Evolutionary conservation across 805 yeast species (phyloP).

Genomic region (Candida wancherniae): DNA sequence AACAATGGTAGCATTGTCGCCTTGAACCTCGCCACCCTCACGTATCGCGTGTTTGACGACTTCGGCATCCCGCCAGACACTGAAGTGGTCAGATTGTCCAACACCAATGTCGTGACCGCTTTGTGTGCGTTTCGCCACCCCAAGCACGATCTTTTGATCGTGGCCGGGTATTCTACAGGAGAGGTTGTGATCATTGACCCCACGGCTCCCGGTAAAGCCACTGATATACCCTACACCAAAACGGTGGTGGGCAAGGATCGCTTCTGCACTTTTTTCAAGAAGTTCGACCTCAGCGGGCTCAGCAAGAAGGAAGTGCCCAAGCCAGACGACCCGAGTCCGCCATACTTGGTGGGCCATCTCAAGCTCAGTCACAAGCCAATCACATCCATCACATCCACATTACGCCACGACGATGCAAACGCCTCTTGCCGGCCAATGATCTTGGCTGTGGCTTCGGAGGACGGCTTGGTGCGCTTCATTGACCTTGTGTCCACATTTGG

Average conservation of each 20-base stretch:
- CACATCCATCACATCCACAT: constrained; percentile 39
- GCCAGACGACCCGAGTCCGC: constrained; percentile 5
- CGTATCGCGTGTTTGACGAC: constrained; percentile 41
- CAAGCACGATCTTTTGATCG: constrained; percentile 40
- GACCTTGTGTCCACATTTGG: constrained; percentile 40
- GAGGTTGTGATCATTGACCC: constrained; percentile 17
- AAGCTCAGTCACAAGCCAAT: constrained; percentile 57
- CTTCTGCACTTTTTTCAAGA: constrained; percentile 32
- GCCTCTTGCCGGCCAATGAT: constrained; percentile 36
- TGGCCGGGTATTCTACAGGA: constrained; percentile 28
- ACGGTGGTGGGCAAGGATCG: constrained; percentile 23
- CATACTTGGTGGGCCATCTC: constrained; percentile 47
- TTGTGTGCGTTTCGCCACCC: constrained; percentile 25
- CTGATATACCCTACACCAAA: constrained; percentile 11
- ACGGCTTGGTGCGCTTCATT: constrained; percentile 57
- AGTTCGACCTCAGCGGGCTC: constrained; percentile 33
- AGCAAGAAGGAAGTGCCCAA: constrained; percentile 3
- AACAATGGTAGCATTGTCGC: constrained; percentile 65
- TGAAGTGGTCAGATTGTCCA: constrained; percentile 16
- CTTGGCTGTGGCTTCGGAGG: constrained; percentile 54
- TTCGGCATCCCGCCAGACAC: constrained; percentile 31
- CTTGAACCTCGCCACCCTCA: constrained; percentile 47
- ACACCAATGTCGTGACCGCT: constrained; percentile 22
- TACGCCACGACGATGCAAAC: constrained; percentile 16
- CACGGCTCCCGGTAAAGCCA: constrained; percentile 5